Percentiles rank a stretch among this genome's conserved stretches.
These are phyloP conservation scores for Fonsecaea multimorphosa DNA, from an alignment of 2,329 filamentous ascomycete genomes.

Conservation along the genomic window DNA sequence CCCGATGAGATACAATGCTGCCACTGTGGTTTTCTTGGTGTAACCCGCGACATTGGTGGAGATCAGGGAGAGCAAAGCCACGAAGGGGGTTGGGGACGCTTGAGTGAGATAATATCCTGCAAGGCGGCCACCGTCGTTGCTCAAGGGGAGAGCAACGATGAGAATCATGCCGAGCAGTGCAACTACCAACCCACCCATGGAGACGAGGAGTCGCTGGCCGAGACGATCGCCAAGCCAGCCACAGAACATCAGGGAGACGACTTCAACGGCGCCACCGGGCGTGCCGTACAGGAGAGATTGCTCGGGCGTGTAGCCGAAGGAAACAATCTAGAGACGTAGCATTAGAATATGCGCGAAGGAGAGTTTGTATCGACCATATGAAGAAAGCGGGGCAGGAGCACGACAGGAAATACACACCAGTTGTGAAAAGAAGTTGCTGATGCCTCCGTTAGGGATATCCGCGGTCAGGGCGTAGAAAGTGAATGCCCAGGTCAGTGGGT, in stretches of 20 bases:
- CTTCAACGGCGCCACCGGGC: slow-evolving; percentile 69
- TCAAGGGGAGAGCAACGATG: slow-evolving; percentile 62
- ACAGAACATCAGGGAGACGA: slow-evolving; percentile 62
- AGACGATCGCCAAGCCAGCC: slow-evolving; percentile 64
- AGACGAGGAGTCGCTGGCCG: slow-evolving; percentile 64
- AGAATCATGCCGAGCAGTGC: slow-evolving; percentile 39
- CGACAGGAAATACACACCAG: slow-evolving; percentile 45
- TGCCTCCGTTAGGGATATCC: slow-evolving; percentile 65
- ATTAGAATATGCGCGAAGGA: not conserved
- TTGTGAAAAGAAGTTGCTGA: slow-evolving; percentile 67
- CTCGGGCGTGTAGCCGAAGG: slow-evolving; percentile 69
- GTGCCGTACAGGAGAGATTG: slow-evolving; percentile 69
- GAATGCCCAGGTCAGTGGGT: slow-evolving; percentile 67
- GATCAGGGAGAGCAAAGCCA: slow-evolving; percentile 68
- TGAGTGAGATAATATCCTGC: slow-evolving; percentile 71
- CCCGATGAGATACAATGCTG: slow-evolving; percentile 55
- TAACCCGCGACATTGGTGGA: slow-evolving; percentile 65
- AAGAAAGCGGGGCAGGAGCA: not conserved
- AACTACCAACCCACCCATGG: slow-evolving; percentile 53
- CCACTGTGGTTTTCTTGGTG: slow-evolving; percentile 61
- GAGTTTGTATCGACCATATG: not conserved
- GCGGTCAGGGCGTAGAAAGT: slow-evolving; percentile 63
- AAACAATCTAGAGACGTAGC: slow-evolving; percentile 52
- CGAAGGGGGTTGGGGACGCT: slow-evolving; percentile 66
- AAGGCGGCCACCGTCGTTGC: slow-evolving; percentile 64